Conservation (phyloP, 2,329 filamentous ascomycete genomes). For the Cladosporium oxysporum region DNA sequence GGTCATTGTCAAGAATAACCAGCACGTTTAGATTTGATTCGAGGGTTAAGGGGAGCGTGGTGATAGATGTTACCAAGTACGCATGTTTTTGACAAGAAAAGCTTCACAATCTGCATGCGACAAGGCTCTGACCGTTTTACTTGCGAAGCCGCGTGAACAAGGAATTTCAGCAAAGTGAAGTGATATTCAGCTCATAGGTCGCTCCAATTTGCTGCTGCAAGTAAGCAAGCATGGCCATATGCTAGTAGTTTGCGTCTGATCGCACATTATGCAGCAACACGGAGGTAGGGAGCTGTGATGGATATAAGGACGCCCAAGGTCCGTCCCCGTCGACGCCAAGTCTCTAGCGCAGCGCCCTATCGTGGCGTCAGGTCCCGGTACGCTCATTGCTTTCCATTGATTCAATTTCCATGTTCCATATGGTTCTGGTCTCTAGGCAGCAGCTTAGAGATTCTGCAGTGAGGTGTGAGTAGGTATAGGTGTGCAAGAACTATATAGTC, state of each 20-base stretch:
- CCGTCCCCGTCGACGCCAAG: background rate
- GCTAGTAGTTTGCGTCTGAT: background rate
- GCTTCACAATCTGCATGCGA: background rate
- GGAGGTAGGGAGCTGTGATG: background rate
- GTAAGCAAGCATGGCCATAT: background rate
- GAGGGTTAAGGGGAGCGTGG: background rate
- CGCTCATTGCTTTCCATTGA: background rate
- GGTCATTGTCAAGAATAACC: background rate
- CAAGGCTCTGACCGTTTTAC: background rate
- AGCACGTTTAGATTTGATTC: background rate
- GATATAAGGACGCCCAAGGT: background rate
- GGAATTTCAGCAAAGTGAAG: background rate
- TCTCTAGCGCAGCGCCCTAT: background rate
- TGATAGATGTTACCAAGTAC: background rate
- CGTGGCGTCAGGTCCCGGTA: background rate
- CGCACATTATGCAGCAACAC: background rate
- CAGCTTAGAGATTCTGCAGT: background rate
- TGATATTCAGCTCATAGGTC: too few species aligned
- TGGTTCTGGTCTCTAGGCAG: background rate
- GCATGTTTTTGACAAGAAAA: background rate
- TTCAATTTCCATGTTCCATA: background rate
- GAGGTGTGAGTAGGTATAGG: background rate
- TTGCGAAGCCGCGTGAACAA: background rate
- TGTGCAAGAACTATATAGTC: background rate
- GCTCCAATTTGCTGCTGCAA: too few species aligned